These are phyloP conservation scores for Suillus paluster DNA, from an alignment of 768 basidiomycete species.

Conservation along the genomic window DNA sequence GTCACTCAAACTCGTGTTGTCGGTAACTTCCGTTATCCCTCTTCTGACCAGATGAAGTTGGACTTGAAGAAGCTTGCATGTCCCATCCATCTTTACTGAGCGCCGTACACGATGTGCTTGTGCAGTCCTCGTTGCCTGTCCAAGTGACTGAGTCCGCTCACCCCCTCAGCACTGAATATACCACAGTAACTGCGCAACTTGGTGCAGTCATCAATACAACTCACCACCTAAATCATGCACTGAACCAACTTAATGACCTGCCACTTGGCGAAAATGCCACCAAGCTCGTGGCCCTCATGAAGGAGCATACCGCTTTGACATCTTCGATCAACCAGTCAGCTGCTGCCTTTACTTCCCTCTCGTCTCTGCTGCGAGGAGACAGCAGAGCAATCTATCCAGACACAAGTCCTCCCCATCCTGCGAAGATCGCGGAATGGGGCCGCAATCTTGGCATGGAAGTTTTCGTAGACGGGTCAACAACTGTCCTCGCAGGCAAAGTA, in stretches of 20 bases:
- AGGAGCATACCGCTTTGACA: conserved; percentile 58
- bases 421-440: conserved; percentile 63
- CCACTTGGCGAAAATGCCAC: conserved; percentile 59
- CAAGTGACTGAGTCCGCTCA: conserved; percentile 23
- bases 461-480: conserved; percentile 65
- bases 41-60: conserved; percentile 1
- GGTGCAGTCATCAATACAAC: conserved; percentile 56
- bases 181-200: conserved; percentile 38
- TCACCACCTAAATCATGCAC: conserved; percentile 55
- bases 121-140: conserved; percentile 28
- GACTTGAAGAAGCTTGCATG: conserved; percentile 9
- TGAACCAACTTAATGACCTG: conserved; percentile 48
- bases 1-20: no score
- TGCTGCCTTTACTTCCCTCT: conserved; percentile 23
- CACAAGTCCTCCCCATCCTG: conserved; percentile 29
- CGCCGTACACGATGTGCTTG: conserved; percentile 32
- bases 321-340: conserved; percentile 33
- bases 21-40: no score
- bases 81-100: conserved; percentile 28
- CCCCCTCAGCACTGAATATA: conserved; percentile 29
- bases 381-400: conserved; percentile 33
- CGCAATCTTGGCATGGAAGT: conserved; percentile 72
- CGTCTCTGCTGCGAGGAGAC: conserved; percentile 15
- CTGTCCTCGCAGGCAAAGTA: conserved; percentile 79
- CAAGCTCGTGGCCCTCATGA: conserved; percentile 69